A percentile compares a stretch with the other conserved stretches of the same genome.
Evolutionary conservation across 2,329 filamentous ascomycete species (phyloP).

Genomic region (Sarocladiaceae sp.): DNA sequence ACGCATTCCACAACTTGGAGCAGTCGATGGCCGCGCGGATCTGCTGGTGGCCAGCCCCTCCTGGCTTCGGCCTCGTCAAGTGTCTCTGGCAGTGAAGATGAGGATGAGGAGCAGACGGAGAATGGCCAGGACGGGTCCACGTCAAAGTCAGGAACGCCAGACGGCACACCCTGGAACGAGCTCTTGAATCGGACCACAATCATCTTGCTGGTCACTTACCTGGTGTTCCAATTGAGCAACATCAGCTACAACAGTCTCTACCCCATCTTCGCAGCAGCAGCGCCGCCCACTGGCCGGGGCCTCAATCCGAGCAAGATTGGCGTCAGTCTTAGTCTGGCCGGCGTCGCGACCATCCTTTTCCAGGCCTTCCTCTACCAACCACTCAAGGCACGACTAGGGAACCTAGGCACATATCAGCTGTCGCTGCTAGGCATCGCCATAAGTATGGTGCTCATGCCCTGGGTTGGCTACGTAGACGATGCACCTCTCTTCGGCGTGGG

Average conservation of each 20-base stretch:
- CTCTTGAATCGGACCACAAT: constrained; percentile 77
- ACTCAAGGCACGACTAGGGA: constrained; percentile 73
- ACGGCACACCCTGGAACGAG: constrained; percentile 40
- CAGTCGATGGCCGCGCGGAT: constrained; percentile 29
- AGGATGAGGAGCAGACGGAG: constrained; percentile 16
- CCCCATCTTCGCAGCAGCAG: constrained; percentile 79
- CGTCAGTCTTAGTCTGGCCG: constrained; percentile 76
- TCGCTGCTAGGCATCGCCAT: constrained; percentile 74
- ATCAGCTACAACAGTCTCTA: constrained; percentile 94
- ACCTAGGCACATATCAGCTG: constrained; percentile 74
- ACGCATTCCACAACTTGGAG: constrained; percentile 29
- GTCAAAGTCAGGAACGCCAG: constrained; percentile 15
- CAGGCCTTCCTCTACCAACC: constrained; percentile 80
- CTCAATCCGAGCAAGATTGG: constrained; percentile 78
- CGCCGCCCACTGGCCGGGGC: constrained; percentile 67
- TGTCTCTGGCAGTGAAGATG: constrained; percentile 19
- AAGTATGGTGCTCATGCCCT: constrained; percentile 83
- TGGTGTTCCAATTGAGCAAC: constrained; percentile 90
- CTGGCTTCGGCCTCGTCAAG: constrained; percentile 20
- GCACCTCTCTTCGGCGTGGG: constrained; percentile 50
- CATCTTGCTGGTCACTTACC: constrained; percentile 74
- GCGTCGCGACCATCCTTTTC: constrained; percentile 79
- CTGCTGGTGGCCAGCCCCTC: constrained; percentile 21
- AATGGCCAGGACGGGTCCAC: constrained; percentile 13
- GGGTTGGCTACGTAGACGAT: constrained; percentile 70